Evolutionary conservation across 1,284 basidiomycete species (phyloP).

Genomic region (Melampsora medusae): DNA sequence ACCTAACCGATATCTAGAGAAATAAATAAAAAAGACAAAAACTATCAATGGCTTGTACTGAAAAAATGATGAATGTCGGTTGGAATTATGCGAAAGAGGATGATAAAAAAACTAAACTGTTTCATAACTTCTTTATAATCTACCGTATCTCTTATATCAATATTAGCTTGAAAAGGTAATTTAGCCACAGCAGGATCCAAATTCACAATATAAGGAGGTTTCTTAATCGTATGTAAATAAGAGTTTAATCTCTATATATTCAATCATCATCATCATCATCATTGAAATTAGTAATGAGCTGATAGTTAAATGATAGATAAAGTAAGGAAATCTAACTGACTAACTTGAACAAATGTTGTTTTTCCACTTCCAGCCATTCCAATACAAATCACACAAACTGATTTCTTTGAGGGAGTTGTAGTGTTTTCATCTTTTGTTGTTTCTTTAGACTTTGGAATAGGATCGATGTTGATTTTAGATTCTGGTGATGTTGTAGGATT

Average conservation of each 20-base stretch:
- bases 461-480: too few relatives aligned
- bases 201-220: slow-evolving; percentile 91
- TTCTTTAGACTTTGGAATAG: too few relatives aligned
- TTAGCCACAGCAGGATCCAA: slow-evolving; percentile 92
- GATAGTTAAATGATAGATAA: neutral
- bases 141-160: slow-evolving; percentile 96
- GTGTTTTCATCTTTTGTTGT: too few relatives aligned
- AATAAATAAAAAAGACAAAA: neutral
- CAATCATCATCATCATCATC: too few relatives aligned
- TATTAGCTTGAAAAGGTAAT: slow-evolving; percentile 89
- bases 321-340: slow-evolving; percentile 19
- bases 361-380: slow-evolving; percentile 95
- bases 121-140: slow-evolving; percentile 99
- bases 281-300: too few relatives aligned
- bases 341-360: slow-evolving; percentile 79
- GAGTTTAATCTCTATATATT: slow-evolving; percentile 72
- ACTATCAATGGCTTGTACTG: neutral
- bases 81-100: neutral
- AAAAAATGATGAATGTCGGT: neutral
- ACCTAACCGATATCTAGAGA: slow-evolving; percentile 86
- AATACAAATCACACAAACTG: slow-evolving; percentile 51
- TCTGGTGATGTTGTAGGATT: too few relatives aligned
- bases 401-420: neutral
- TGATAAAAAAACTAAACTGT: slow-evolving; percentile 68
- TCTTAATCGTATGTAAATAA: slow-evolving; percentile 65